Percentiles rank a stretch among this genome's conserved stretches.
These are phyloP conservation scores for Citrus sinensis DNA, from an alignment of 345 rosid species.

Conservation along the genomic window DNA sequence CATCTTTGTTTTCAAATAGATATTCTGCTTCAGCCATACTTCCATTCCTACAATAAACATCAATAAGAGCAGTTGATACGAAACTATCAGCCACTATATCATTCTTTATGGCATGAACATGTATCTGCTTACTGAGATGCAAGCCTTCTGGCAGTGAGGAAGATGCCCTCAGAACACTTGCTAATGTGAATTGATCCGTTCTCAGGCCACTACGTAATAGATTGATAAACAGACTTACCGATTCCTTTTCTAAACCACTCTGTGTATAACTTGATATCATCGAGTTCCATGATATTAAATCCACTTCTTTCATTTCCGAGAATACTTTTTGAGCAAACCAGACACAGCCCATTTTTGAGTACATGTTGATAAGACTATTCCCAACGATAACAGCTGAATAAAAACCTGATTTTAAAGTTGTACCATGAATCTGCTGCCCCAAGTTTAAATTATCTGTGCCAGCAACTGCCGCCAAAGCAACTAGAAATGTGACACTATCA, in stretches of 20 bases:
- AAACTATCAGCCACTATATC: constrained; percentile 30
- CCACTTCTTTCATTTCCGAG: constrained; percentile 39
- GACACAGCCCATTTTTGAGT: constrained; percentile 40
- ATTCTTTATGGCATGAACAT: constrained; percentile 46
- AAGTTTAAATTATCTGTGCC: constrained; percentile 27
- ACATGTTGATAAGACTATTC: constrained; percentile 53
- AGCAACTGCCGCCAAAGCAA: constrained; percentile 42
- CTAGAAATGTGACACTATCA: constrained; percentile 46
- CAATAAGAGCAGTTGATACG: constrained; percentile 57
- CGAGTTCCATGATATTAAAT: constrained; percentile 67
- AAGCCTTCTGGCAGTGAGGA: constrained; percentile 45
- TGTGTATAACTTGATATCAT: constrained; percentile 41
- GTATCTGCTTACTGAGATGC: constrained; percentile 42
- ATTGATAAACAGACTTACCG: constrained; percentile 38
- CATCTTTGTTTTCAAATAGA: constrained; percentile 32
- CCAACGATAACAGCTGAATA: constrained; percentile 38
- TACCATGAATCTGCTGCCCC: constrained; percentile 47
- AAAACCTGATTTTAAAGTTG: constrained; percentile 43
- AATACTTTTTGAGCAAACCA: constrained; percentile 32
- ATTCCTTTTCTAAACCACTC: constrained; percentile 37
- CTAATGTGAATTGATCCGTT: constrained; percentile 53
- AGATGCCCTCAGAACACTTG: constrained; percentile 50
- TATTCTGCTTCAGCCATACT: constrained; percentile 49
- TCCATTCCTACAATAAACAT: constrained; percentile 44
- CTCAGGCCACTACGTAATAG: constrained; percentile 32